Evolutionary conservation across 768 basidiomycete species (phyloP), one percentile per base, ranked within the genome.

Genomic region (Boletus tomentosulus): DNA sequence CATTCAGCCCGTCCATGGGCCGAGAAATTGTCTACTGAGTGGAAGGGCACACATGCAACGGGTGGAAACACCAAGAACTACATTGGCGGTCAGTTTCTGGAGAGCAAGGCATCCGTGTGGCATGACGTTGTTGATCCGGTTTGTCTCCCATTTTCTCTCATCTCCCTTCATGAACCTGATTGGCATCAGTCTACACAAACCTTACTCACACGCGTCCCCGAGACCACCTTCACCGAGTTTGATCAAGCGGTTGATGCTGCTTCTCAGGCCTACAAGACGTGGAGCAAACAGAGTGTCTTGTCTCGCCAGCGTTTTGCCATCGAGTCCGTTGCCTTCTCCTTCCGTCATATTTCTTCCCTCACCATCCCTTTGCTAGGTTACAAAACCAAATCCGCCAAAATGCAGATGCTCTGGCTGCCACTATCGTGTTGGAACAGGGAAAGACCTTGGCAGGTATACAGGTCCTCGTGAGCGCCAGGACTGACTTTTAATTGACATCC

Each of bases 391-490:
- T 99, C 53, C 86, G 94, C 43, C 77, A 90, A 67, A 85, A 98
- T 67, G 80, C 86, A 8, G 92, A 92, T 62, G 87, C 86, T 47
- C 79, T 99, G 51, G 95, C 94, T 1, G 78, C 76, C 41, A 92
- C 87, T 61, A 98, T 98, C 51, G 92, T 95, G 25, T 73, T 98
- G 22, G 95, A 98, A 68, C 96, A 98, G 72, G 96, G 96, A 15
- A 98, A 98, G 75, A 99, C 96, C 0, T 72, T 90, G 41, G 83
- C 89, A 58, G 89, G 89, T 89, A 60, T 15, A 72, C 57, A 28
- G n/a, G 9, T 43, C 28, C 47, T 33, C 25, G 4, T 54, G 28
- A 37, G n/a, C 43, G 25, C 42, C 46, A 44, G 44, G 35, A 51
- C 34, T 46, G 38, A 38, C 41, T 16, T 42, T 34, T 38, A 4